phyloP scores from a whole-genome alignment of 352 stramenopile species.

The Phytophthora sojae region DNA sequence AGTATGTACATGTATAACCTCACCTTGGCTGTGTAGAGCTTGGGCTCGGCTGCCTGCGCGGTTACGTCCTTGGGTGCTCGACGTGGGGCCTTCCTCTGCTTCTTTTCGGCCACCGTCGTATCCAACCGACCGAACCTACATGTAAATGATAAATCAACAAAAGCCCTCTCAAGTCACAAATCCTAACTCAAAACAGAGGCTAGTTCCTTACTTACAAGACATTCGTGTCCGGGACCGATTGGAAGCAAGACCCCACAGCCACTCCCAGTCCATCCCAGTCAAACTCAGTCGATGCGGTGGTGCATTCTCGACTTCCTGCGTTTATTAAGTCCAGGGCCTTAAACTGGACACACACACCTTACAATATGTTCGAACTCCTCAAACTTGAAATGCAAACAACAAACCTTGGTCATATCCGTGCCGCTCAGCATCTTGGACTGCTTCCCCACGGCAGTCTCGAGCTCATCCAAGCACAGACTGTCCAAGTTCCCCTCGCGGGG shows the following conservation, averaged over 20 bases:
- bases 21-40: conserved; percentile 10
- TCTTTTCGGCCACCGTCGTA: no score
- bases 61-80: no score
- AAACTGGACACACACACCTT: background rate
- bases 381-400: background rate
- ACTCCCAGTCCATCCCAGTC: conserved; percentile 11
- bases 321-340: conserved; percentile 10
- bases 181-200: conserved; percentile 8
- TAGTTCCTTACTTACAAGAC: conserved; percentile 2
- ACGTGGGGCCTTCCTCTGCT: no score
- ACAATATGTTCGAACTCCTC: background rate
- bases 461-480: conserved; percentile 17
- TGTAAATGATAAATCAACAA: no score
- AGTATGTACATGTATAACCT: background rate
- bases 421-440: conserved; percentile 6
- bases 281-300: conserved; percentile 1
- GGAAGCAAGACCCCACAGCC: conserved; percentile 6
- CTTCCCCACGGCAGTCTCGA: conserved; percentile 6
- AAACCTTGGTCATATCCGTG: conserved; percentile 25
- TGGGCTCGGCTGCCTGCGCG: background rate
- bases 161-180: no score
- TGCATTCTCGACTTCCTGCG: background rate
- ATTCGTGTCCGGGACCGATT: conserved; percentile 16
- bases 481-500: conserved; percentile 16
- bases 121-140: no score